Base-by-base conservation (phyloP, 495 filamentous ascomycete species). In the Tetracladium setigerum region DNA sequence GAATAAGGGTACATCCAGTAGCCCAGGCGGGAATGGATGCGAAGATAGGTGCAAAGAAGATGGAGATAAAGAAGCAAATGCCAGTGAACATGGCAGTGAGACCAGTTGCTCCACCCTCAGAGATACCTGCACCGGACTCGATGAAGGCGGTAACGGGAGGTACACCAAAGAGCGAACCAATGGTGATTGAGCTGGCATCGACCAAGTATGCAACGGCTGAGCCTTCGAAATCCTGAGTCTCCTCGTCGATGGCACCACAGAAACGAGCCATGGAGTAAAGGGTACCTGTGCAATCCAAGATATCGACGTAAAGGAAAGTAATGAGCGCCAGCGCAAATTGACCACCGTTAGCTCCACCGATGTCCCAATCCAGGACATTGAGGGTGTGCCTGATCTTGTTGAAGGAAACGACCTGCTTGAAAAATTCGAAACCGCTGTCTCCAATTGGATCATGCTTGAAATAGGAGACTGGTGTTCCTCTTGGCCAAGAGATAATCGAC, bases 11-110 rank as follows among this genome's bases (percentile, higher is more conserved):
- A 64, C 81, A 86, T 15, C 86, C 86, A 3, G 86, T 91, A 1
- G 86, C 86, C 85, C 85, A 91, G 0, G 84, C 77, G 3, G 86
- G 86, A 49, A 91, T 90, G 0, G 81, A 86, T 12, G 86, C 86
- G 60, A 90, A 90, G 49, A 91, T 87, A 1, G 86, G 86, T 0
- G 86, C 85, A 62, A 90, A 90, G 73, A 91, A 91, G 30, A 91
- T 77, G 31, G 84, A 74, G 58, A 91, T 80, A 71, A 91, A 89
- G 72, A 91, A 91, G 62, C 82, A 86, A 41, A 89, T 27, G 22
- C 86, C 86, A 0, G 86, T 82, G 36, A 75, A 65, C 58, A 83
- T 81, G n/a, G 86, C 82, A 1, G 86, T 89, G n/a, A 91, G 67
- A 7, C 86, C 86, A 0, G 86, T 91, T 52, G 80, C 79, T 13